Percentiles rank a stretch among this genome's conserved stretches.
phyloP scores from a whole-genome alignment of 2,329 filamentous ascomycete genomes.

The Venturia asperata region DNA sequence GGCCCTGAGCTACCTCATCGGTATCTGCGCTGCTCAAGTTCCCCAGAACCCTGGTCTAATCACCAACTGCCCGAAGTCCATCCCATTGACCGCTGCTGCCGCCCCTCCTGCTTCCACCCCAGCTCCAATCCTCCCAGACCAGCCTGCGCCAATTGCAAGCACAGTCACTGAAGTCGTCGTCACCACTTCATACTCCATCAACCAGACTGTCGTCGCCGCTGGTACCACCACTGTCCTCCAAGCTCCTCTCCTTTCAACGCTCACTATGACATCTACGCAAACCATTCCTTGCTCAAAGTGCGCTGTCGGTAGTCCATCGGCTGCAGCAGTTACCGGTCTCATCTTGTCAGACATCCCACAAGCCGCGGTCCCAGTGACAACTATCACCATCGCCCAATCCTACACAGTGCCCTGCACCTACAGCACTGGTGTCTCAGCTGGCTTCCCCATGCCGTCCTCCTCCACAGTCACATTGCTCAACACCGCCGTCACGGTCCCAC shows the following conservation, averaged over 20 bases:
- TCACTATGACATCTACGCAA: conserved; percentile 18
- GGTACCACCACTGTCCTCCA: conserved; percentile 15
- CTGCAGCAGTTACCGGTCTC: background rate
- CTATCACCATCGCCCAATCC: conserved; percentile 30
- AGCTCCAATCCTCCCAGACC: background rate
- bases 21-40: conserved; percentile 75
- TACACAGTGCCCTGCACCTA: conserved; percentile 34
- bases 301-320: background rate
- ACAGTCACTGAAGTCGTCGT: conserved; percentile 17
- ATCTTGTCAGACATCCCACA: conserved; percentile 26
- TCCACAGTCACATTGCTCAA: conserved; percentile 27
- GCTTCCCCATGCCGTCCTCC: conserved; percentile 27
- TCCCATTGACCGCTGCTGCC: conserved; percentile 26
- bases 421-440: conserved; percentile 29
- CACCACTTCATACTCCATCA: conserved; percentile 17
- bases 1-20: conserved; percentile 78
- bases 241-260: conserved; percentile 15
- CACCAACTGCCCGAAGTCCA: conserved; percentile 61
- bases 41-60: conserved; percentile 76
- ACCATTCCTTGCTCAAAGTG: conserved; percentile 19
- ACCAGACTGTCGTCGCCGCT: conserved; percentile 19
- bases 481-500: conserved; percentile 34
- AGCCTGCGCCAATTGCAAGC: background rate
- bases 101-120: conserved; percentile 13
- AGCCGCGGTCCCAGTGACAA: conserved; percentile 23